phyloP scores from a whole-genome alignment of 2,329 filamentous ascomycete species.

The Penicillium sp. region DNA sequence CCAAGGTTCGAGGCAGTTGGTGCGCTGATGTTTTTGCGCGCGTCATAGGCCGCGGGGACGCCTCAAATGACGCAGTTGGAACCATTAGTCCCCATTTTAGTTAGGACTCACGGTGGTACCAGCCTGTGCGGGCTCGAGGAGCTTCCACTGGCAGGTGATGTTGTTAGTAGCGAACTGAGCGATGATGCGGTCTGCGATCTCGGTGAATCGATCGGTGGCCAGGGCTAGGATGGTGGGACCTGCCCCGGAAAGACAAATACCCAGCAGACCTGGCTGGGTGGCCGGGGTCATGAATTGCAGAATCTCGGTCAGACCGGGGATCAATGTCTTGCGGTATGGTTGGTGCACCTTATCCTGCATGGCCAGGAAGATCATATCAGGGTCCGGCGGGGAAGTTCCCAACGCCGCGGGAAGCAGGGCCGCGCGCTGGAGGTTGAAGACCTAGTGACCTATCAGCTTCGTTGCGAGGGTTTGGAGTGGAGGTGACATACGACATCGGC shows the following conservation, averaged over 20 bases:
- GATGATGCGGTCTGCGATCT: conserved; percentile 79
- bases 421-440: conserved; percentile 91
- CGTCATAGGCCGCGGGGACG: background rate
- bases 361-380: conserved; percentile 90
- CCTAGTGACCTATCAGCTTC: conserved; percentile 24
- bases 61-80: background rate
- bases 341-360: conserved; percentile 99
- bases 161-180: conserved; percentile 62
- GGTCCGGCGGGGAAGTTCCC: conserved; percentile 83
- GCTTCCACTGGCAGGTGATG: conserved; percentile 79
- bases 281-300: conserved; percentile 85
- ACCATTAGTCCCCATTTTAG: conserved; percentile 8
- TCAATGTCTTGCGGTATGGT: conserved; percentile 86
- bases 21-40: conserved; percentile 3
- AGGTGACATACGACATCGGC: conserved; percentile 69
- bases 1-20: background rate
- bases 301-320: conserved; percentile 87
- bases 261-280: conserved; percentile 81
- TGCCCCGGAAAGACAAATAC: conserved; percentile 91
- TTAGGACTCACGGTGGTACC: conserved; percentile 39
- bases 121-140: conserved; percentile 81
- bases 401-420: conserved; percentile 86
- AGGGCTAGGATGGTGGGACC: conserved; percentile 93
- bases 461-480: background rate
- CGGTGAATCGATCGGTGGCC: conserved; percentile 83